Percentiles rank a stretch among this genome's conserved stretches.
Evolutionary conservation across 805 yeast genomes (phyloP).

Genomic region (Schizosaccharomyces cryophilus): DNA sequence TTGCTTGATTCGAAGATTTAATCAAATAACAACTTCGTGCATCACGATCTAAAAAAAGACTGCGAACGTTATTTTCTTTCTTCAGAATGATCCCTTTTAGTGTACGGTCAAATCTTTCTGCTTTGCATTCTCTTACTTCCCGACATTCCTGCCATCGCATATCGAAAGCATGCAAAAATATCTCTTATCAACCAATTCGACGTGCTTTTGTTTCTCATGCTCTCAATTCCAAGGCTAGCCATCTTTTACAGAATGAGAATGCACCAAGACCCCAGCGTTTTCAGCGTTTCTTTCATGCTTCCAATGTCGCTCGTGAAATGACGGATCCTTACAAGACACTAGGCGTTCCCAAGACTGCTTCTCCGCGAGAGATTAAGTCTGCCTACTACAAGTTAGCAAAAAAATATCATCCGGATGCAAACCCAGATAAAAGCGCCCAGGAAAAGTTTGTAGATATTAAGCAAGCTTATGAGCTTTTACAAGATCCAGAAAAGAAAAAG

Average conservation of each 20-base stretch:
- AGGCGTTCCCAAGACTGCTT: constrained; percentile 52
- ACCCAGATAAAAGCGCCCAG: constrained; percentile 74
- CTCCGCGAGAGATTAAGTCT: constrained; percentile 69
- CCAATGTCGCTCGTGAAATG: constrained; percentile 4
- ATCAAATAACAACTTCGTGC: too few species aligned
- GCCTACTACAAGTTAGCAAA: constrained; percentile 86
- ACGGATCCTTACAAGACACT: constrained; percentile 64
- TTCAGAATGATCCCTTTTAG: background rate
- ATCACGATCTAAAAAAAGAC: too few species aligned
- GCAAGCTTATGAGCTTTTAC: constrained; percentile 76
- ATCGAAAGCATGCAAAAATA: background rate
- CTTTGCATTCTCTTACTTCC: background rate
- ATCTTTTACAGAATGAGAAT: too few species aligned
- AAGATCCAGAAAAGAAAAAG: constrained; percentile 13
- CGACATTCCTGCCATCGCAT: background rate
- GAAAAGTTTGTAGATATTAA: constrained; percentile 77
- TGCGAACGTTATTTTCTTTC: too few species aligned
- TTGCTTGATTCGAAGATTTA: too few species aligned
- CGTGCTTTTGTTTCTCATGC: too few species aligned
- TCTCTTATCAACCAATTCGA: too few species aligned
- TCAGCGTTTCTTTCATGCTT: background rate
- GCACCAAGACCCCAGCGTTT: too few species aligned
- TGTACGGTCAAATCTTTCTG: background rate
- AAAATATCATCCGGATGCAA: constrained; percentile 87
- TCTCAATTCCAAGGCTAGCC: too few species aligned